Conservation (phyloP, 2,329 filamentous ascomycete genomes). For the Stemphylium vesicarium region DNA sequence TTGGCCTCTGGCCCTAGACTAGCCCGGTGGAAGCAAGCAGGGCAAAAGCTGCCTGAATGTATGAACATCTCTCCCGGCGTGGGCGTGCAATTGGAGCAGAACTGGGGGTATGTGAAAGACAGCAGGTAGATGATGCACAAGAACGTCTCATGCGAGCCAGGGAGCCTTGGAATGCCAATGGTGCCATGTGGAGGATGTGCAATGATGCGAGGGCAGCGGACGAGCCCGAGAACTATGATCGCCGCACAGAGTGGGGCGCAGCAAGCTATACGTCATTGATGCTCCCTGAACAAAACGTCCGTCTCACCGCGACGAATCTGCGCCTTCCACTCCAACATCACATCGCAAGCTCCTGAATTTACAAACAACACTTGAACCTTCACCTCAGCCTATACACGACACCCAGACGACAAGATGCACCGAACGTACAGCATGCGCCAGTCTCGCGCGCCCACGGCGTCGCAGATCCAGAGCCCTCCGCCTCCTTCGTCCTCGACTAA, state of each 20-base stretch:
- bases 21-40: background rate
- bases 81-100: background rate
- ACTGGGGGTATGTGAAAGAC: background rate
- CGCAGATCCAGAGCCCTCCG: conserved; percentile 87
- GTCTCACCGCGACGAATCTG: conserved; percentile 16
- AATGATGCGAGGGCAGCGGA: conserved; percentile 13
- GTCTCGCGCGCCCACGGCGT: conserved; percentile 92
- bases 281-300: conserved; percentile 32
- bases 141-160: background rate
- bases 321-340: conserved; percentile 17
- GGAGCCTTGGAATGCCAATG: conserved; percentile 8
- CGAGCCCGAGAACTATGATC: conserved; percentile 17
- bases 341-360: conserved; percentile 5
- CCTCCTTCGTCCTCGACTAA: conserved; percentile 93
- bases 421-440: conserved; percentile 90
- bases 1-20: background rate
- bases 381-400: background rate
- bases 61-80: background rate
- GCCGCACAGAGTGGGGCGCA: conserved; percentile 9
- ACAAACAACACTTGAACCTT: background rate
- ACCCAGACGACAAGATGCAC: conserved; percentile 70
- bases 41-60: background rate
- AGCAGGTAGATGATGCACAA: background rate
- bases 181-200: conserved; percentile 17
- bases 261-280: conserved; percentile 27